Percentiles rank a stretch among this genome's conserved stretches.
Evolutionary conservation across 2,329 filamentous ascomycete species (phyloP).

Genomic region (Pseudonectria foliicola): DNA sequence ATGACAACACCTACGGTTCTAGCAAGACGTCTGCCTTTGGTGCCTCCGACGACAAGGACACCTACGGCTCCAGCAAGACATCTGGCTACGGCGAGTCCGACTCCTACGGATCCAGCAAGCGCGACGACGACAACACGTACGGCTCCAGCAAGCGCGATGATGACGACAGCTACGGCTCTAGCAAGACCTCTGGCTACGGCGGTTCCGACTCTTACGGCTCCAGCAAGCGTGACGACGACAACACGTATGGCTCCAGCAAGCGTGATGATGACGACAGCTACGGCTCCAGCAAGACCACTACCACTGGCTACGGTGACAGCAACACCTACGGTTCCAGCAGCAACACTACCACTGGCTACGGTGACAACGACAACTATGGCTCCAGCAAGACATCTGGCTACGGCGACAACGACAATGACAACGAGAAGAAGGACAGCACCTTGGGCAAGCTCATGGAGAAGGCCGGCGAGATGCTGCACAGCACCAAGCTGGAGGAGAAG

Average conservation of each 20-base stretch:
- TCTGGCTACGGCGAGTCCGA: neutral
- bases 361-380: constrained; percentile 18
- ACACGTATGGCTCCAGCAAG: constrained; percentile 10
- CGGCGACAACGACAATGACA: constrained; percentile 9
- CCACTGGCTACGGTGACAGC: neutral
- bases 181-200: constrained; percentile 9
- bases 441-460: constrained; percentile 54
- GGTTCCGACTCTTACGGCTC: constrained; percentile 12
- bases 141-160: constrained; percentile 11
- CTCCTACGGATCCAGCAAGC: constrained; percentile 13
- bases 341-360: neutral
- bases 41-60: constrained; percentile 8
- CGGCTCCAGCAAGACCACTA: constrained; percentile 4
- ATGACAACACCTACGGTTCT: constrained; percentile 2
- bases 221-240: constrained; percentile 8
- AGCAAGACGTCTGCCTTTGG: neutral
- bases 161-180: constrained; percentile 9
- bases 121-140: constrained; percentile 9
- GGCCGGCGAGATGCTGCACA: constrained; percentile 43
- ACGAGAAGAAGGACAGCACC: constrained; percentile 34
- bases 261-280: constrained; percentile 5
- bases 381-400: constrained; percentile 15
- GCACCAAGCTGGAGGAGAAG: constrained; percentile 40
- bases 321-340: constrained; percentile 10
- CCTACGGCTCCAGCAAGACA: constrained; percentile 14